Percentiles rank a stretch among this genome's conserved stretches.
Conservation (phyloP, 2,329 filamentous ascomycete genomes). For the Penicillium sp. region DNA sequence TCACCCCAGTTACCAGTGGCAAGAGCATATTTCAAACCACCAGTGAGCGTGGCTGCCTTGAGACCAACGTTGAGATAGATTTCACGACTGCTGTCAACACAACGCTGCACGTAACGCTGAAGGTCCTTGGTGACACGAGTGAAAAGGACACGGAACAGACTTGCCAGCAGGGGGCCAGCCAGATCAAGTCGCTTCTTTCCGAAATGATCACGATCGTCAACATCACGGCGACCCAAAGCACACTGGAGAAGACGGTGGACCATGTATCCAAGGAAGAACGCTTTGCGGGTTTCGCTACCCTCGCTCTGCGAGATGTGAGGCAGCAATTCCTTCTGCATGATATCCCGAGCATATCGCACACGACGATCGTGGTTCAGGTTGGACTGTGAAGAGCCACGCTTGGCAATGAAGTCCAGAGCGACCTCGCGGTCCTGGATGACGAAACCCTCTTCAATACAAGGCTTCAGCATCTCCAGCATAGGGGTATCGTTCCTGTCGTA, state of each 20-base stretch:
- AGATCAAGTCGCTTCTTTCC: conserved; percentile 98
- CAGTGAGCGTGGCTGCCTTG: conserved; percentile 87
- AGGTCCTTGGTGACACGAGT: conserved; percentile 89
- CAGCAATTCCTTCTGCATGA: conserved; percentile 94
- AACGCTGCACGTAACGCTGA: conserved; percentile 86
- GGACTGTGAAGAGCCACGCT: conserved; percentile 73
- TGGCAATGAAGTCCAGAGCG: conserved; percentile 92
- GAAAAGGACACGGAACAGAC: conserved; percentile 90
- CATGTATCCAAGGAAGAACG: conserved; percentile 99
- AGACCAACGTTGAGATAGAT: conserved; percentile 91
- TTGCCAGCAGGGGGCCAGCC: conserved; percentile 91
- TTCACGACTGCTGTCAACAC: conserved; percentile 83
- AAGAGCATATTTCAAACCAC: conserved; percentile 93
- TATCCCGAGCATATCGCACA: conserved; percentile 87
- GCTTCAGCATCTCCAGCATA: conserved; percentile 96
- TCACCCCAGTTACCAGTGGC: conserved; percentile 99
- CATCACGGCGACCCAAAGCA: conserved; percentile 86
- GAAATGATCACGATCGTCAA: conserved; percentile 97
- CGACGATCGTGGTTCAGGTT: conserved; percentile 81
- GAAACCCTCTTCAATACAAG: conserved; percentile 95
- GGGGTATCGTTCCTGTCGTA: conserved; percentile 93
- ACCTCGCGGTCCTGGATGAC: conserved; percentile 94
- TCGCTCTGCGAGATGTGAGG: conserved; percentile 96
- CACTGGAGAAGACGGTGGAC: conserved; percentile 94
- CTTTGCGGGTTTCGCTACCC: conserved; percentile 92